A percentile compares a stretch with the other conserved stretches of the same genome.
phyloP scores from a whole-genome alignment of 1,284 basidiomycete species.

The Psilocybe mexicana region DNA sequence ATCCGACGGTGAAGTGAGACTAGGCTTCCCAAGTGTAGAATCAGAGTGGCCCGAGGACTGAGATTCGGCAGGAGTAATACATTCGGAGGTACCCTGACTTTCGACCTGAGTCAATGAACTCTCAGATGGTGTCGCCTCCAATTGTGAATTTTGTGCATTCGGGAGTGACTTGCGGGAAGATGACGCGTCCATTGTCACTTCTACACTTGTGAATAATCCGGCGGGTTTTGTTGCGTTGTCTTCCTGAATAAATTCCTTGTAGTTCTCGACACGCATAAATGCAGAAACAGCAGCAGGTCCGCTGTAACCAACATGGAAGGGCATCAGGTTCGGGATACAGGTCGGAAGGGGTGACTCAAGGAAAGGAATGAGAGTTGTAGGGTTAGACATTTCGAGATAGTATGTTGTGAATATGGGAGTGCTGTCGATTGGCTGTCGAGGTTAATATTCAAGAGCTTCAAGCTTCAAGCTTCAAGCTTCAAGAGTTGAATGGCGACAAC shows the following conservation, averaged over 20 bases:
- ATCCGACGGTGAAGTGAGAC: neutral
- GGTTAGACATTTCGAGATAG: slow-evolving; percentile 1
- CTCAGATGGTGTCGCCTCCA: neutral
- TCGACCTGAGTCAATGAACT: neutral
- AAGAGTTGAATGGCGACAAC: too few species aligned
- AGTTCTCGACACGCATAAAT: slow-evolving; percentile 60
- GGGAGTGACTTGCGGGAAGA: neutral
- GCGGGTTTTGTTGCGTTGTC: neutral
- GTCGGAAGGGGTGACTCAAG: slow-evolving; percentile 10
- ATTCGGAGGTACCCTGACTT: slow-evolving; percentile 6
- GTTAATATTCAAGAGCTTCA: too few species aligned
- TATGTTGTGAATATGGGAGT: neutral
- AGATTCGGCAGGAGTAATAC: slow-evolving; percentile 6
- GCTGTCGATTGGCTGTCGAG: too few species aligned
- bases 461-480: too few species aligned
- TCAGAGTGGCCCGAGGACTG: neutral
- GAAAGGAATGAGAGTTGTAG: slow-evolving; percentile 9
- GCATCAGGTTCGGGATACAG: slow-evolving; percentile 67
- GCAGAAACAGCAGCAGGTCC: slow-evolving; percentile 73
- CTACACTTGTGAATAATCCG: neutral
- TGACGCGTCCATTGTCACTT: neutral
- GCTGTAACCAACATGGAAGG: slow-evolving; percentile 71
- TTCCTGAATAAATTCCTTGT: neutral
- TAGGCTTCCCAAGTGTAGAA: neutral
- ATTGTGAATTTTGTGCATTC: neutral